Conservation (phyloP, 139 green algal species). For the Volvox africanus region DNA sequence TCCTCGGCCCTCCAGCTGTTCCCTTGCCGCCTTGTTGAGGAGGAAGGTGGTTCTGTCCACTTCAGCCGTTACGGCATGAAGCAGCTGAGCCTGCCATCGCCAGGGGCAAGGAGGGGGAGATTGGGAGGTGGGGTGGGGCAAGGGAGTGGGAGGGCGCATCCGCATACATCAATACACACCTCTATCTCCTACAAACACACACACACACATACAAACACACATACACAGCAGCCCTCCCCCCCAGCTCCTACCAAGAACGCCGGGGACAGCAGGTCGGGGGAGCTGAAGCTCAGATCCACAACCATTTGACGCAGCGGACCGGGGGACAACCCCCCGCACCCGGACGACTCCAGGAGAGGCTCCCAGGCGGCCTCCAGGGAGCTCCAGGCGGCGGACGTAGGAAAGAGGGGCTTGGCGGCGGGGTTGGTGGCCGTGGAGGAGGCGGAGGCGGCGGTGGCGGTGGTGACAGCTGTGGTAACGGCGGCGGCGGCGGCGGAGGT, state of each 20-base stretch:
- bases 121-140: neutral
- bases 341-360: neutral
- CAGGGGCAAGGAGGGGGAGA: too few species aligned
- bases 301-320: neutral
- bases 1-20: neutral
- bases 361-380: neutral
- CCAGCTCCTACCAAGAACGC: neutral
- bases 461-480: neutral
- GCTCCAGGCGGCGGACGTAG: neutral
- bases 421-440: neutral
- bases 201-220: neutral
- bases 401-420: neutral
- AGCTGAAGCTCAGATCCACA: neutral
- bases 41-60: neutral
- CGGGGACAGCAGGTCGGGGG: neutral
- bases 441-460: neutral
- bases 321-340: neutral
- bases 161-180: neutral
- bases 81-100: neutral
- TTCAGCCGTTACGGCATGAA: neutral
- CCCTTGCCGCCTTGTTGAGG: neutral
- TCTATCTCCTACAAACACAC: neutral
- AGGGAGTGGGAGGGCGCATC: neutral
- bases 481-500: neutral
- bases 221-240: neutral